Evolutionary conservation across 306 rosid species (phyloP).

Genomic region (Abrus pulchellus): DNA sequence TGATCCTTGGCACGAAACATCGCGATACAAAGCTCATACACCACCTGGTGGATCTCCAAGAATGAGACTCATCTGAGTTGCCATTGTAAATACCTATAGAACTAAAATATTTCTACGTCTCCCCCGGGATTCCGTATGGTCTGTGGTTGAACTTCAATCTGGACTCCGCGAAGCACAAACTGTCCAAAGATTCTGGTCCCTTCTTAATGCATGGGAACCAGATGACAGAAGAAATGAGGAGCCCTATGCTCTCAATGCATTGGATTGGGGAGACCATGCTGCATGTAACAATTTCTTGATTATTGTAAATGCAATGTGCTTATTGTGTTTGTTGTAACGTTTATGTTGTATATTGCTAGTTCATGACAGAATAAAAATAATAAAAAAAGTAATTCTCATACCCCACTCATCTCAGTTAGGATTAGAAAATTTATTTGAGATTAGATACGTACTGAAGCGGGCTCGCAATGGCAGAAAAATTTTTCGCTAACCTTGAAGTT

Average conservation of each 20-base stretch:
- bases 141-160: conserved; percentile 46
- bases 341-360: conserved; percentile 53
- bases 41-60: conserved; percentile 94
- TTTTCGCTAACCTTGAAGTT: not conserved
- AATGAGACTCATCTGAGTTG: conserved; percentile 70
- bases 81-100: conserved; percentile 61
- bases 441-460: conserved; percentile 2
- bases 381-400: conserved; percentile 15
- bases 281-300: conserved; percentile 58
- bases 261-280: conserved; percentile 45
- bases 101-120: conserved; percentile 32
- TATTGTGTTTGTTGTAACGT: conserved; percentile 46
- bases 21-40: conserved; percentile 64
- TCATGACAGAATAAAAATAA: conserved; percentile 41
- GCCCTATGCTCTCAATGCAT: conserved; percentile 22
- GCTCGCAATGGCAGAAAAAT: not conserved
- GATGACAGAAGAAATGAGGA: conserved; percentile 37
- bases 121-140: conserved; percentile 52
- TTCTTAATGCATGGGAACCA: conserved; percentile 50
- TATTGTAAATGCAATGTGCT: conserved; percentile 55
- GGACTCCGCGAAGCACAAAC: conserved; percentile 43
- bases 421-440: conserved; percentile 27
- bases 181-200: conserved; percentile 39
- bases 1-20: conserved; percentile 70
- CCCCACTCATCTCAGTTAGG: not conserved